Evolutionary conservation across 1,139 yeast species (phyloP).

Genomic region (Candida neerlandica): DNA sequence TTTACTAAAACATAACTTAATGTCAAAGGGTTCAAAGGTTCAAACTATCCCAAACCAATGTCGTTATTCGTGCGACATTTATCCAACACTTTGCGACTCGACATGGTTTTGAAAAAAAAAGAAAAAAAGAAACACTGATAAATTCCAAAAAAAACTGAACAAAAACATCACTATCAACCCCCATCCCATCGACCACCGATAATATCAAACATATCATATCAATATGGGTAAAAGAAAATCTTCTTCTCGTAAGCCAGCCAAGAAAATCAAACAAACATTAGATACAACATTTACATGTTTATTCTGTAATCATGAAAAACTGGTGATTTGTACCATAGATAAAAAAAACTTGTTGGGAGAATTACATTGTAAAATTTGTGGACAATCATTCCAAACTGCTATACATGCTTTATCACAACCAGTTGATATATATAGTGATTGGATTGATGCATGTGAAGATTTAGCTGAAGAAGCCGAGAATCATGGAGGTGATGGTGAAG

Average conservation of each 20-base stretch:
- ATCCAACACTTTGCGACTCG: neutral
- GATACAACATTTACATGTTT: slow-evolving; percentile 89
- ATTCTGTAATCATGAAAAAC: slow-evolving; percentile 93
- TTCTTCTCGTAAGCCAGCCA: slow-evolving; percentile 80
- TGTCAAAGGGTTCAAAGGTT: no score
- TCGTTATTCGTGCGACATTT: neutral
- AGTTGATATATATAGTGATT: slow-evolving; percentile 92
- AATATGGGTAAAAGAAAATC: slow-evolving; percentile 89
- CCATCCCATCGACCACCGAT: no score
- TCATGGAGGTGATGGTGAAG: slow-evolving; percentile 25
- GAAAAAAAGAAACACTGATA: neutral
- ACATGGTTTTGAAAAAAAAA: neutral
- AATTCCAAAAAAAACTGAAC: neutral
- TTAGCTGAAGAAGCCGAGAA: slow-evolving; percentile 68
- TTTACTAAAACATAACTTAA: no score
- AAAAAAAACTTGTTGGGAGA: slow-evolving; percentile 86
- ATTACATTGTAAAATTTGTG: slow-evolving; percentile 88
- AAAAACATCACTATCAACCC: neutral
- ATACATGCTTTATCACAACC: slow-evolving; percentile 85
- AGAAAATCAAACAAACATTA: slow-evolving; percentile 75
- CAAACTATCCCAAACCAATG: no score
- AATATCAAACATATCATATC: neutral
- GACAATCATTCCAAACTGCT: slow-evolving; percentile 89
- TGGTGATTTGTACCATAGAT: slow-evolving; percentile 86
- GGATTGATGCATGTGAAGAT: slow-evolving; percentile 99